Percentiles rank a stretch among this genome's conserved stretches.
phyloP scores from a whole-genome alignment of 495 filamentous ascomycete species.

The Penicillium bovifimosum region DNA sequence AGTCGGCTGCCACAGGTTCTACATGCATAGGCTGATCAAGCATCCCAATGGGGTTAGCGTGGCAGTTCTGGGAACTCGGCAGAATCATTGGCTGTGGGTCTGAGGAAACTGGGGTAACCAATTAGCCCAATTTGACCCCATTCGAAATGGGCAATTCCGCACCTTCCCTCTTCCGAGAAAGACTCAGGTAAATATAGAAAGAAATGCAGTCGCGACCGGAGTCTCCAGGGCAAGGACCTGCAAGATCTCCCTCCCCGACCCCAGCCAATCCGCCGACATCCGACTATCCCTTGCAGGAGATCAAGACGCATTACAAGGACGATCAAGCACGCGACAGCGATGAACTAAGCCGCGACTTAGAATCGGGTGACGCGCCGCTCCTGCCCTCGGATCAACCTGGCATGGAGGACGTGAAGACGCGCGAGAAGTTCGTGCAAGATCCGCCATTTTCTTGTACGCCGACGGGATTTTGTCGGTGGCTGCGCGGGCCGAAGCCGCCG shows the following conservation, averaged over 20 bases:
- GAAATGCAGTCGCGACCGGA: conserved; percentile 12
- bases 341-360: conserved; percentile 18
- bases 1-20: too few species aligned
- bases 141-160: neutral
- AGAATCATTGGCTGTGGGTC: too few species aligned
- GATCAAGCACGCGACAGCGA: conserved; percentile 5
- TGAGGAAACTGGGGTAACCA: neutral
- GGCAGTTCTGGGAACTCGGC: too few species aligned
- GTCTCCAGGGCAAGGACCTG: neutral
- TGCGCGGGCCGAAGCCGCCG: conserved; percentile 53
- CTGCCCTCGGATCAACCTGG: conserved; percentile 7
- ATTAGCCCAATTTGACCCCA: neutral
- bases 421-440: conserved; percentile 3
- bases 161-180: neutral
- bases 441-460: conserved; percentile 28
- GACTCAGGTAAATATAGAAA: neutral
- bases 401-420: neutral
- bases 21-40: too few species aligned
- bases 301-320: conserved; percentile 17
- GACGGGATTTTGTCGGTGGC: conserved; percentile 24
- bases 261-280: neutral
- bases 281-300: conserved; percentile 7
- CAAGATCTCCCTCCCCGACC: neutral
- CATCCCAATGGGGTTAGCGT: too few species aligned
- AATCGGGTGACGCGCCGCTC: conserved; percentile 20